Base-by-base conservation (phyloP, 148 eudicot genomes). In the Dianthus caryophyllus region DNA sequence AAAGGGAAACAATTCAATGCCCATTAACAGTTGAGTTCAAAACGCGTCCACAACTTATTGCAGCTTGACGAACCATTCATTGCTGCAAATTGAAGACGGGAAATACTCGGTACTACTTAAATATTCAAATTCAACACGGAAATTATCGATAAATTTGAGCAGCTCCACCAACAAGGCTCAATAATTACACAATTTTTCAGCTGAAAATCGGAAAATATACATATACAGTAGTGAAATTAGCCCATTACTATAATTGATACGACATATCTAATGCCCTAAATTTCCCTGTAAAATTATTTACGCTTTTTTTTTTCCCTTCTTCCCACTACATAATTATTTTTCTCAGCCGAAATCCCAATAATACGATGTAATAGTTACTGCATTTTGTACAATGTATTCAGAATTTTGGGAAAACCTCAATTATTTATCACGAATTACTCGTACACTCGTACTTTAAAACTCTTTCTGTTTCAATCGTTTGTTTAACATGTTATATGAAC, bases 161-260 rank as follows among this genome's bases (percentile, higher is more conserved):
- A 36, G 16, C 43, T 9, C 27, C n/a, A 10, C 29, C n/a, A 26
- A n/a, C n/a, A 10, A 8, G 17, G 1, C 24, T 21, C 46, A 53
- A 71, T 41, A 27, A 54, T 39, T 46, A 52, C 33, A 11, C 47
- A 30, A 46, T 47, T 39, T 71, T 60, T 31, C 67, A 50, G 57
- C 75, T 50, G 10, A 27, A 70, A 4, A 20, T 62, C 38, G 38
- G 71, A 60, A 51, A 52, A 60, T 30, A 36, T 76, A 76, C 61
- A 65, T 76, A 76, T 66, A 65, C 71, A 21, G 21, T 51, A 71
- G 71, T 30, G 62, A 76, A n/a, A 25, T 53, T 70, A 58, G 72
- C 29, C 46, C 24, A 46, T 58, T 18, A 36, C 66, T 58, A 52
- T 46, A 64, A 18, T 47, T 53, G 30, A 50, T 54, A 66, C 61